Base-by-base conservation (phyloP, 176 grass and related monocot species). In the Pontederia paniculata region DNA sequence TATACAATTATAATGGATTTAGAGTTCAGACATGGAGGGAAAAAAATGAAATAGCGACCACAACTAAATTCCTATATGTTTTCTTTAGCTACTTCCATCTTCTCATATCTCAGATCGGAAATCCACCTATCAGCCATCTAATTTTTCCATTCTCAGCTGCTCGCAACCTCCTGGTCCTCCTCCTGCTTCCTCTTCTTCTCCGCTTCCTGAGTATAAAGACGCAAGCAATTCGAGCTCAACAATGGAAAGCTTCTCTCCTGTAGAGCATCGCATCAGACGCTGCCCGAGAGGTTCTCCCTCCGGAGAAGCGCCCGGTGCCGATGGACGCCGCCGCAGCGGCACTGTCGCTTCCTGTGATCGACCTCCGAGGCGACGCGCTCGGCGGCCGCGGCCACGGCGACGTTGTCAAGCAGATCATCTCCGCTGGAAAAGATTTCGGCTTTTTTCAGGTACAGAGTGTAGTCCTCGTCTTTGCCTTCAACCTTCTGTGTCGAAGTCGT, bases 371-470 rank as follows among this genome's bases (percentile, higher is more conserved):
- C 5, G 49, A 8, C 21, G 54, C 28, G 28, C 28, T 37, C 5
- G 28, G 17, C 49, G 63, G 79, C 3, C 44, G 8, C 21, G 58
- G 23, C 14, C 74, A 54, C 58, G 77, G 74, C 57, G 83, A 73
- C 58, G 75, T 88, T 45, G 69, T 73, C 52, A 52, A 60, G 16
- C 73, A 79, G 37, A 64, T 94, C 20, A 73, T 94, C 15, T 16
- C 69, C 0, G 79, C 77, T 1, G 77, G 77, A 28, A 75, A 68
- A 70, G 80, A 84, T 20, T 76, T 88, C 17, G 80, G 83, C 9
- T 94, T 88, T 74, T 94, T 94, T 65, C 77, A 94, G 65, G 83
- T 67, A 25, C 15, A n/a, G 13, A 2, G n/a, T n/a, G n/a, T n/a
- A n/a, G 12, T 21, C 42, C 46, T 23, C 60, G 12, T 44, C 18